Conservation (phyloP, 148 eudicot species). For the Silene conica region DNA sequence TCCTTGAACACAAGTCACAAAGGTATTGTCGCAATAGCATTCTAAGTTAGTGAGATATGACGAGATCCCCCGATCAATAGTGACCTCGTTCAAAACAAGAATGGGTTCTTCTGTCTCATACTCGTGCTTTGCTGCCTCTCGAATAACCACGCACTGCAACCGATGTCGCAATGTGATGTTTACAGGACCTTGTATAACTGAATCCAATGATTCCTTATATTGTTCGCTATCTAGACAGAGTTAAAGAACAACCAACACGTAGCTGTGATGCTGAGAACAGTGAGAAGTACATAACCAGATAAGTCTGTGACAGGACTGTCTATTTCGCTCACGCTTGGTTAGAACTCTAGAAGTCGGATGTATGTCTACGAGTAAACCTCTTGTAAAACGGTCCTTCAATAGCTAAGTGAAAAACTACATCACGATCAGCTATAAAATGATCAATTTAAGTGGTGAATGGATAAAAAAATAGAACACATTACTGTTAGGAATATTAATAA, state of each 20-base stretch:
- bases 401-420: no score
- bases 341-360: no score
- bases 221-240: constrained; percentile 70
- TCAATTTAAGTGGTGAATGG: no score
- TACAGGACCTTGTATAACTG: constrained; percentile 71
- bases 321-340: no score
- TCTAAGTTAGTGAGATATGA: constrained; percentile 89
- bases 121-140: constrained; percentile 69
- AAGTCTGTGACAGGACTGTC: no score
- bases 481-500: no score
- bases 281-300: no score
- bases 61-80: constrained; percentile 92
- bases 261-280: not conserved
- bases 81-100: constrained; percentile 88
- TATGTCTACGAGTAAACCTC: no score
- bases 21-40: constrained; percentile 84
- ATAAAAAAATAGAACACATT: no score
- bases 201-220: constrained; percentile 66
- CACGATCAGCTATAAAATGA: no score
- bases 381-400: no score
- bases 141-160: constrained; percentile 72
- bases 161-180: constrained; percentile 88
- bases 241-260: constrained; percentile 39
- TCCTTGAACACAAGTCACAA: constrained; percentile 94
- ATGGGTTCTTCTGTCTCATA: constrained; percentile 72